Base-by-base conservation (phyloP, 1,284 basidiomycete genomes). In the Puccinia brachypodii region DNA sequence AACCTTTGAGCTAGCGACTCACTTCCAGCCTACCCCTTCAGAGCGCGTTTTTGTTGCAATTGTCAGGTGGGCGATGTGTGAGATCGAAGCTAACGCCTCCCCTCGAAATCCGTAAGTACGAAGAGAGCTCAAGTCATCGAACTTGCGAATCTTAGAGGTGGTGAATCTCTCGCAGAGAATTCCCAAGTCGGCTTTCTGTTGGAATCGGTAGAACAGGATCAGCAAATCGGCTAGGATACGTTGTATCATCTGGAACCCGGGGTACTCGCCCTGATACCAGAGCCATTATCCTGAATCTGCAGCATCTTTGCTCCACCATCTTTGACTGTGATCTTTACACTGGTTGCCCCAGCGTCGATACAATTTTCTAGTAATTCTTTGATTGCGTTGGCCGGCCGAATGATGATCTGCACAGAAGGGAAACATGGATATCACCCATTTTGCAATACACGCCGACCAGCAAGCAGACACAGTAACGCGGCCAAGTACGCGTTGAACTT, bases 351-450 rank as follows among this genome's bases (percentile, higher is more conserved):
- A 0, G 97, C 97, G 88, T 99, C 97, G 42, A 99, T 89, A 28
- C 92, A 91, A 85, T 99, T 99, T 87, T 99, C 97, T 31, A 99
- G 88, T 0, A 99, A 89, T 87, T 99, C 97, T 87, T 99, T 99
- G 83, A 99, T 89, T 0, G 97, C 97, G 83, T 96, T 98, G 11
- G 94, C 91, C 0, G 97, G 97, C 42, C 97, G 89, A 83, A 98
- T 96, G 83, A 99, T 98, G 85, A 99, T 96, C 95, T 97, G 85
- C n/a, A 22, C 36, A 28, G 31, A 60, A 56, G 50, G 13, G 25
- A 50, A 72, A 72, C 44, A 53, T 9, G 40, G 42, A 33, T 33
- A 53, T 33, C 28, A 50, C 53, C n/a, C 42, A n/a, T 22, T 40
- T 16, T 25, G 56, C 42, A 25, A 25, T 83, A 33, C 38, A 74